phyloP scores from a whole-genome alignment of 371 early-diverging fungal genomes.

The Mucor plumbeus region DNA sequence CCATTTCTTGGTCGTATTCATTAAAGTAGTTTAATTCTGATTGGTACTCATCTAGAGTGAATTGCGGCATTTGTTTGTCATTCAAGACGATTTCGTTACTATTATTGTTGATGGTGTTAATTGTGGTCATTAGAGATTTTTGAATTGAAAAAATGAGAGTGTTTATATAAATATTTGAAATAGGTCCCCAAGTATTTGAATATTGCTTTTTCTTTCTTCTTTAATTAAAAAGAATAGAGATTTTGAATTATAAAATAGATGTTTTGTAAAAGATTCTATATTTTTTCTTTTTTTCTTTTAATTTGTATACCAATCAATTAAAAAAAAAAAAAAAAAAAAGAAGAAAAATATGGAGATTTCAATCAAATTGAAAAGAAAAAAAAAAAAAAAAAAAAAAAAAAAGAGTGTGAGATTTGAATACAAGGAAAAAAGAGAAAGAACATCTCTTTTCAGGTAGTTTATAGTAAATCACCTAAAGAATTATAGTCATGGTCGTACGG shows the following conservation, averaged over 20 bases:
- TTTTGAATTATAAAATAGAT: not conserved
- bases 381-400: not conserved
- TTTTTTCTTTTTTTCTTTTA: too few relatives aligned
- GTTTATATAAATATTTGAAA: constrained; percentile 8
- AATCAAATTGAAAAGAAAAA: constrained; percentile 10
- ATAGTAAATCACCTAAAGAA: too few relatives aligned
- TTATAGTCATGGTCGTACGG: constrained; percentile 5
- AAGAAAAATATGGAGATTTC: constrained; percentile 1
- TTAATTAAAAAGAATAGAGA: not conserved
- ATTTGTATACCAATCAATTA: constrained; percentile 1
- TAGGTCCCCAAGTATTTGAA: not conserved
- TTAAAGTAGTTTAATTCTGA: constrained; percentile 35
- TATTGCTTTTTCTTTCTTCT: not conserved
- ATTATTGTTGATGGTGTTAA: not conserved
- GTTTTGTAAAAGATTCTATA: not conserved
- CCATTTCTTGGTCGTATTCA: constrained; percentile 41
- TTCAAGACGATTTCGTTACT: constrained; percentile 3
- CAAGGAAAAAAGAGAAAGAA: not conserved
- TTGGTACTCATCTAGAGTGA: constrained; percentile 20
- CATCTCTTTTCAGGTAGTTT: not conserved
- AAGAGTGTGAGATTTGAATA: constrained; percentile 2
- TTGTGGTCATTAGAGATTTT: constrained; percentile 11
- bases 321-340: not conserved
- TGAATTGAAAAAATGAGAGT: constrained; percentile 7
- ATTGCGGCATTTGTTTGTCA: constrained; percentile 9